A percentile compares a stretch with the other conserved stretches of the same genome.
phyloP scores from a whole-genome alignment of 768 basidiomycete genomes.

The Galerina marginata region DNA sequence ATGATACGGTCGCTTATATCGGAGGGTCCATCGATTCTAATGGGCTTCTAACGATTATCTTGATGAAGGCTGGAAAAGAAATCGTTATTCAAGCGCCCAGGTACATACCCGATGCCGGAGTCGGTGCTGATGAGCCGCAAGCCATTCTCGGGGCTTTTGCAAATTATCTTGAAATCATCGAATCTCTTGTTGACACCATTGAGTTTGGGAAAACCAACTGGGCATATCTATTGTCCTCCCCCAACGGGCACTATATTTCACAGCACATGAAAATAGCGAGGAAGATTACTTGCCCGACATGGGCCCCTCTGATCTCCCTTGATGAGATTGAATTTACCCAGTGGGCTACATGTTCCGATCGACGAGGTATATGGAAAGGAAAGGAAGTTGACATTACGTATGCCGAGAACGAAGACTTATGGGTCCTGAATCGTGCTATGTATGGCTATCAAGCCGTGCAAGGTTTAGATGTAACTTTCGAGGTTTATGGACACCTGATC shows the following conservation, averaged over 20 bases:
- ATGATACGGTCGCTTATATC: background rate
- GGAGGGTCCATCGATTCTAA: background rate
- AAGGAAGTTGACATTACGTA: constrained; percentile 41
- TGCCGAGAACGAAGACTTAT: constrained; percentile 31
- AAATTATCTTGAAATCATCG: constrained; percentile 7
- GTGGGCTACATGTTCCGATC: constrained; percentile 32
- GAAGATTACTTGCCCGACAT: constrained; percentile 37
- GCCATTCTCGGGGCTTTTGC: background rate
- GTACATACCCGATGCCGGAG: constrained; percentile 1
- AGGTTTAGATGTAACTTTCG: constrained; percentile 41
- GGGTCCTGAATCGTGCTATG: constrained; percentile 36
- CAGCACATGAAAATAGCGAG: constrained; percentile 34
- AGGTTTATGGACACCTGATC: constrained; percentile 40
- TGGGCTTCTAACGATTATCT: background rate
- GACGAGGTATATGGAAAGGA: constrained; percentile 44
- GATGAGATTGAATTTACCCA: constrained; percentile 40
- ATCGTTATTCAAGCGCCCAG: constrained; percentile 8
- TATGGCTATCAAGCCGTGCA: constrained; percentile 31
- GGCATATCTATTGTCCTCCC: constrained; percentile 24
- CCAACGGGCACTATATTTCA: constrained; percentile 34
- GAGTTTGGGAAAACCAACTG: constrained; percentile 13
- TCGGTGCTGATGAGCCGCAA: background rate
- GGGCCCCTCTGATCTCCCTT: constrained; percentile 43
- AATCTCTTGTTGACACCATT: constrained; percentile 13
- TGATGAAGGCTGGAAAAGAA: constrained; percentile 5